Base-by-base conservation (phyloP, 306 rosid species). In the Citrullus amarus region DNA sequence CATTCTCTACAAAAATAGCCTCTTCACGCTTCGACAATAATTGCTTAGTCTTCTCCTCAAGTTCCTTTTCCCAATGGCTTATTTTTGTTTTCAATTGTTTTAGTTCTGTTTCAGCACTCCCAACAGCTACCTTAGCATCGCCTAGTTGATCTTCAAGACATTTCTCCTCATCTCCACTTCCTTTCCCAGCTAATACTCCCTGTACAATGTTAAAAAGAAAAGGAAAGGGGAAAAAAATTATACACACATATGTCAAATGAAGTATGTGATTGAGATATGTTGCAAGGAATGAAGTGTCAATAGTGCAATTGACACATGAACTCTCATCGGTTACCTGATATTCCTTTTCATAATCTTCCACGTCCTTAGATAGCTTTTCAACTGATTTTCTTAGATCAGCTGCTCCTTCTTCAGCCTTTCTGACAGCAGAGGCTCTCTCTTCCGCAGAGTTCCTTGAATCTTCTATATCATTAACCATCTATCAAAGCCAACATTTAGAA, bases 171-270 rank as follows among this genome's bases (percentile, higher is more conserved):
- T 89, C 83, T 82, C 97, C 98, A 79, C 88, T 87, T 84, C 92
- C 88, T 88, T 95, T 95, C 25, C 98, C 98, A 53, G 93, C 97
- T 75, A 92, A 50, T 36, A 95, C 92, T 51, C 97, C 98, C 98
- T 95, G 56, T 22, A 78, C 68, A 85, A 30, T 48, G 54, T 48
- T 48, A 48, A 48, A 12, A 48, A 48, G 54, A 12, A 48, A 5
- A 48, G 54, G 16, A 48, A 13, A 46, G 51, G 51, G 3, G 5
- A 2, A 3, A 48, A 48, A 48, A 53, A 72, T 22, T 16, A 48
- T 15, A 48, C 12, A 72, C 32, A 0, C 46, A 50, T 15, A 51
- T 20, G 34, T 50, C 77, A 30, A 51, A 30, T 28, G 16, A 34
- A 68, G 12, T 68, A 16, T 68, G 32, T 68, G 46, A 38, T 68